Base-by-base conservation (phyloP, 2,329 filamentous ascomycete genomes). In the Bretziella fagacearum region DNA sequence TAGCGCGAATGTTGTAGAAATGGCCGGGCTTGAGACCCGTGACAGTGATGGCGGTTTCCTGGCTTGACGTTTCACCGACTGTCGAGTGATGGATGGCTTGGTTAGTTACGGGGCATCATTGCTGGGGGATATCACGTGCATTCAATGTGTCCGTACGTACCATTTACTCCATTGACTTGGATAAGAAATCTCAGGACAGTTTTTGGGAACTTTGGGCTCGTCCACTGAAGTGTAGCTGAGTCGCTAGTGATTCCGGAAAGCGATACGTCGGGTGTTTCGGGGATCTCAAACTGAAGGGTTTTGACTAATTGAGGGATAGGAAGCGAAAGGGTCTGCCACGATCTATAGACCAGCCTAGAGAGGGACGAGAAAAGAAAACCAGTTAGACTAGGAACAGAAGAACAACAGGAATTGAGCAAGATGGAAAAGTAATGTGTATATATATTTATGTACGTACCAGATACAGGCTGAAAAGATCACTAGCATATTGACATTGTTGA, bases 281-380 rank as follows among this genome's bases (percentile, higher is more conserved):
- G 91, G 44, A 98, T 89, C 59, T 98, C 91, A 59, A 96, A 79
- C 51, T 89, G 87, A 41, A 98, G 77, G 43, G 95, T 84, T 55
- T 79, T 79, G 56, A 96, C 87, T 41, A 98, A 75, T 53, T 93
- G 79, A 49, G 89, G 84, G 48, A 94, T 85, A 20, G 89, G 86
- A 56, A 89, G 94, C 64, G 84, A 81, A 46, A 95, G 71, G 30
- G 93, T 91, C 59, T 87, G 83, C 66, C 82, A 85, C 52, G 85
- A 84, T 59, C 91, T 80, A 60, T 84, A 81, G 51, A 86, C 70
- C 52, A 94, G 73, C 85, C 84, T 91, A 42, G 36, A 26, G 15
- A 17, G 15, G 23, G n/a, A 23, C 35, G 23, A 20, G 23, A n/a
- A 29, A 18, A 33, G 10, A 48, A 49, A 6, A 52, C 27, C 13